Evolutionary conservation across 495 filamentous ascomycete genomes (phyloP).

Genomic region (Penicillium malachiteum): DNA sequence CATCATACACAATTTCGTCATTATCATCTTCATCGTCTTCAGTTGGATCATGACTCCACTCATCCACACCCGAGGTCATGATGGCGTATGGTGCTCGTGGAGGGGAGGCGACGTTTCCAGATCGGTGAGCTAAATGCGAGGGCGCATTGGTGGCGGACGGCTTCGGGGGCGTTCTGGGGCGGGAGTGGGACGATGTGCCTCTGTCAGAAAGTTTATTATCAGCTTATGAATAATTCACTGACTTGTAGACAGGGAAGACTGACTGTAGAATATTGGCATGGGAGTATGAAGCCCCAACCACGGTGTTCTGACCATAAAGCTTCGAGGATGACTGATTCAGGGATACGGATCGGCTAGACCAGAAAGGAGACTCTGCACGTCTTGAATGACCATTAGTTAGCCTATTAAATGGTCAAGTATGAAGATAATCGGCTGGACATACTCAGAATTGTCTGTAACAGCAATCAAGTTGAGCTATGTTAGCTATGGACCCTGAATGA

Average conservation of each 20-base stretch:
- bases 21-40: slow-evolving; percentile 58
- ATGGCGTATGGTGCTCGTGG: slow-evolving; percentile 73
- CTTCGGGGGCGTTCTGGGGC: slow-evolving; percentile 63
- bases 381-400: slow-evolving; percentile 21
- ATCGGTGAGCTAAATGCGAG: slow-evolving; percentile 52
- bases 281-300: slow-evolving; percentile 95
- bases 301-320: slow-evolving; percentile 65
- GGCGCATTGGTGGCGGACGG: slow-evolving; percentile 37
- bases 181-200: slow-evolving; percentile 52
- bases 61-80: slow-evolving; percentile 69
- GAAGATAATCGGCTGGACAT: slow-evolving; percentile 26
- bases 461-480: slow-evolving; percentile 5
- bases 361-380: slow-evolving; percentile 86
- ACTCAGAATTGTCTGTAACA: slow-evolving; percentile 51
- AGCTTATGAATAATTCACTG: slow-evolving; percentile 5
- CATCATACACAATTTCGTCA: slow-evolving; percentile 72
- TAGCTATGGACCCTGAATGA: slow-evolving; percentile 26
- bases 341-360: slow-evolving; percentile 61
- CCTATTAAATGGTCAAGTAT: not conserved
- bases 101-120: slow-evolving; percentile 56
- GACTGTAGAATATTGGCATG: slow-evolving; percentile 92
- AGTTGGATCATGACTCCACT: slow-evolving; percentile 67
- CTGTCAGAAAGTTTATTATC: slow-evolving; percentile 36
- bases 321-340: slow-evolving; percentile 44
- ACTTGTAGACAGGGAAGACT: slow-evolving; percentile 44